Conservation (phyloP, 495 filamentous ascomycete genomes). For the Apodospora peruviana region DNA sequence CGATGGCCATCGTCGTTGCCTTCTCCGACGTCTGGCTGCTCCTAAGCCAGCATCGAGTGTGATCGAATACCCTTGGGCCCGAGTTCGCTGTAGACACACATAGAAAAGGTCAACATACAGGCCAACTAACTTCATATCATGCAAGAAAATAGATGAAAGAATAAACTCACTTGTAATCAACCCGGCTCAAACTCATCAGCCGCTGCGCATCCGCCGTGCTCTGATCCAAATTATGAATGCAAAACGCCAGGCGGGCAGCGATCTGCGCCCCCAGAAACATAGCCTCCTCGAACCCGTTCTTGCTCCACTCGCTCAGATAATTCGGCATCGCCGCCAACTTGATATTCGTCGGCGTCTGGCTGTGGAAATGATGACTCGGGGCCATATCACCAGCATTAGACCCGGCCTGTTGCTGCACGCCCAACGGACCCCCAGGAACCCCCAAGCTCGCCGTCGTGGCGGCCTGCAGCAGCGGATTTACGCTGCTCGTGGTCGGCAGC, state of each 20-base stretch:
- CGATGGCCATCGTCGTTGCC: no score
- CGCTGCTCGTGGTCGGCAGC: slow-evolving; percentile 47
- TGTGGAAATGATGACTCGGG: slow-evolving; percentile 66
- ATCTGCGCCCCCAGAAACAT: slow-evolving; percentile 77
- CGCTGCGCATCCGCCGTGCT: slow-evolving; percentile 33
- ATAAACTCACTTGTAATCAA: slow-evolving; percentile 47
- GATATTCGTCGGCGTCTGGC: slow-evolving; percentile 84
- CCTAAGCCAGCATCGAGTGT: slow-evolving; percentile 35
- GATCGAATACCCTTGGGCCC: slow-evolving; percentile 37
- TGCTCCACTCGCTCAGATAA: slow-evolving; percentile 93
- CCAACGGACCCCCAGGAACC: slow-evolving; percentile 37
- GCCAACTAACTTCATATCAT: no score
- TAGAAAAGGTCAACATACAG: not conserved
- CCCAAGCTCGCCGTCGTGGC: slow-evolving; percentile 71
- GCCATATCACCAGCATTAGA: slow-evolving; percentile 12
- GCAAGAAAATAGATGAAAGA: not conserved
- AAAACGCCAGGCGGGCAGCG: slow-evolving; percentile 67
- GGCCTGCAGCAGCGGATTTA: slow-evolving; percentile 88
- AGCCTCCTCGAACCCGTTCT: slow-evolving; percentile 72
- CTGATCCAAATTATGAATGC: slow-evolving; percentile 42
- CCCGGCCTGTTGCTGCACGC: slow-evolving; percentile 25
- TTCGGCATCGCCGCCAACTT: slow-evolving; percentile 72
- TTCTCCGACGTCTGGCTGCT: no score
- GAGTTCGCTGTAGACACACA: slow-evolving; percentile 25
- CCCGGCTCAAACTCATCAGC: slow-evolving; percentile 38